Conservation (phyloP, 371 early-diverging fungal species). For the Capniomyces stellatus region DNA sequence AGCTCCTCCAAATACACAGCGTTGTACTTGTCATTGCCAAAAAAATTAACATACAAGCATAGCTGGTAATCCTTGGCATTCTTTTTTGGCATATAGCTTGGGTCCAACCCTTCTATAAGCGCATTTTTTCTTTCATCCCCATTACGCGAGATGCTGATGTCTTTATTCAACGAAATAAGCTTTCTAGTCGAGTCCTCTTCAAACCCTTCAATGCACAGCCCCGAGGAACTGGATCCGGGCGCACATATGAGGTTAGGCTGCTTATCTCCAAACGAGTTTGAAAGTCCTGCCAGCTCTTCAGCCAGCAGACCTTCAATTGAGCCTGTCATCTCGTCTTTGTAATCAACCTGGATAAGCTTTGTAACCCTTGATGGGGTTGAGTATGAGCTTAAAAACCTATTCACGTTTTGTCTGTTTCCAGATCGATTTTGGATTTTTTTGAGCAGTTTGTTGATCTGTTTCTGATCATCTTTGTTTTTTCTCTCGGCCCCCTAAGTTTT, state of each 20-base stretch:
- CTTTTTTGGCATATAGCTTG: conserved; percentile 12
- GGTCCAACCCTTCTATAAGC: conserved; percentile 16
- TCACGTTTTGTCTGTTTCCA: conserved; percentile 5
- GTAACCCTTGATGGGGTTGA: conserved; percentile 11
- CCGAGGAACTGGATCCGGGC: conserved; percentile 2
- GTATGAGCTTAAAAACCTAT: conserved; percentile 10
- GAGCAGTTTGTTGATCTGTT: conserved; percentile 18
- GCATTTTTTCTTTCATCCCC: conserved; percentile 3
- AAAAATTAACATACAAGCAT: conserved; percentile 12
- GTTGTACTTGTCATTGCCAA: conserved; percentile 10
- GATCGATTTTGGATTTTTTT: conserved; percentile 4
- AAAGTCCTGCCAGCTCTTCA: conserved; percentile 9
- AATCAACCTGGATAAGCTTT: conserved; percentile 10
- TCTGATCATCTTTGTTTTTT: conserved; percentile 24
- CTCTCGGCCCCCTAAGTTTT: conserved; percentile 22
- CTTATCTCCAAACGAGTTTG: background rate
- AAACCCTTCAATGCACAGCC: background rate
- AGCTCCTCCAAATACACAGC: conserved; percentile 20
- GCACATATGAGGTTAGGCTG: conserved; percentile 5
- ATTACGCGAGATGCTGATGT: background rate
- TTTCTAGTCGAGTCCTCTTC: background rate
- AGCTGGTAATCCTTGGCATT: conserved; percentile 8
- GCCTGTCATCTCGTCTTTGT: conserved; percentile 10
- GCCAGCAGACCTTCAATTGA: conserved; percentile 11
- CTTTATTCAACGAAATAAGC: background rate